Evolutionary conservation across 1,284 basidiomycete genomes (phyloP).

Genomic region (Grifola frondosa): DNA sequence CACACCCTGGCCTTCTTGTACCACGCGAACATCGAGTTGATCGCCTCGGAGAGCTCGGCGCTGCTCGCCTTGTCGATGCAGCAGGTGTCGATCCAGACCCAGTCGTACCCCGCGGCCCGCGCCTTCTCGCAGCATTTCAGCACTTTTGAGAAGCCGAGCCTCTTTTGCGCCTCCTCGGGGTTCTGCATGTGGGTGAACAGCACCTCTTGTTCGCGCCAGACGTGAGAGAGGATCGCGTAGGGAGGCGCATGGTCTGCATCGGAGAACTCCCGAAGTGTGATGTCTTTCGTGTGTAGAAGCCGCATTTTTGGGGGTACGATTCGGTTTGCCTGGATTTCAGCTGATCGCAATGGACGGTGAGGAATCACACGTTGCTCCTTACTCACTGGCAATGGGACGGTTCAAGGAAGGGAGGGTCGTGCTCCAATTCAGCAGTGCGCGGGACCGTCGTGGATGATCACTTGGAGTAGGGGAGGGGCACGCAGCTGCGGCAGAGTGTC

Average conservation of each 20-base stretch:
- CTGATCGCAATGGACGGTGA: no score
- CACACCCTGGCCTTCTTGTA: conserved; percentile 5
- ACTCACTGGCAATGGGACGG: no score
- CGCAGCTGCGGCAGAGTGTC: no score
- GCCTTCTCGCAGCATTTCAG: not conserved
- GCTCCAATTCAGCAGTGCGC: no score
- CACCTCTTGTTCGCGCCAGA: not conserved
- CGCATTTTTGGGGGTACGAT: no score
- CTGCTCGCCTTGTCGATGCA: conserved; percentile 14
- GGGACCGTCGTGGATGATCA: no score
- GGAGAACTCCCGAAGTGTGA: no score
- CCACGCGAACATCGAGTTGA: conserved; percentile 14
- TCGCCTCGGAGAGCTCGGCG: conserved; percentile 10
- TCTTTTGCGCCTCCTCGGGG: not conserved
- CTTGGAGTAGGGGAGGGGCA: no score
- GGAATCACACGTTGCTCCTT: no score
- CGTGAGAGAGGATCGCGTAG: conserved; percentile 4
- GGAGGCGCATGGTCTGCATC: not conserved
- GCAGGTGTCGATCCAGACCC: conserved; percentile 5
- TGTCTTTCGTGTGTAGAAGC: no score
- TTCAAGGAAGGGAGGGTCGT: no score
- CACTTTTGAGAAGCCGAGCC: not conserved
- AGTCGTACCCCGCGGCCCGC: not conserved
- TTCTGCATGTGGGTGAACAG: not conserved
- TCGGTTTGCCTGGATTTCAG: no score